A percentile compares a stretch with the other conserved stretches of the same genome.
phyloP scores from a whole-genome alignment of 2,329 filamentous ascomycete species.

The Alternaria conjuncta region DNA sequence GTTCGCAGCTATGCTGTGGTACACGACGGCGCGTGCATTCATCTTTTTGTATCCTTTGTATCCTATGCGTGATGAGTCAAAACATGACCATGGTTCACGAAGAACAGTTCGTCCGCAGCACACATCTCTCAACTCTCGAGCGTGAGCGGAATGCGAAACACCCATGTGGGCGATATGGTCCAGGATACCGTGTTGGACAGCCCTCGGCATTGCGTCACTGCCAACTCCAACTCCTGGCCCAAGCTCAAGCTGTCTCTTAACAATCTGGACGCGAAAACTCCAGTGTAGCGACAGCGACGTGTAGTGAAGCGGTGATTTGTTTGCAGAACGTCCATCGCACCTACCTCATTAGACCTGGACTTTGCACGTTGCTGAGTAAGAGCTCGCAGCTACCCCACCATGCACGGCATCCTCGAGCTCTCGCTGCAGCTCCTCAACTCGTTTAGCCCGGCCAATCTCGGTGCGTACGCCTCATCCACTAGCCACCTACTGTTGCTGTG shows the following conservation, averaged over 20 bases:
- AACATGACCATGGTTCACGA: background rate
- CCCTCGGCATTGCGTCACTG: slow-evolving; percentile 9
- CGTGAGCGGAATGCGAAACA: background rate
- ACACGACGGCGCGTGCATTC: background rate
- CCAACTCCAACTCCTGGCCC: slow-evolving; percentile 3
- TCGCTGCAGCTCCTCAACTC: slow-evolving; percentile 34
- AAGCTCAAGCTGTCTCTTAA: slow-evolving; percentile 5
- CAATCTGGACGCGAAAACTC: background rate
- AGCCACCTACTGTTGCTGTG: background rate
- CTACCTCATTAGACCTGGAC: background rate
- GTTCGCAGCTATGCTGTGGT: background rate
- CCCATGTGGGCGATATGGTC: background rate
- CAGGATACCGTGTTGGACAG: slow-evolving; percentile 7
- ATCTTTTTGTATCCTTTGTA: background rate
- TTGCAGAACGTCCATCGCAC: background rate
- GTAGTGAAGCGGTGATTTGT: background rate
- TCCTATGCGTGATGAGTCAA: background rate
- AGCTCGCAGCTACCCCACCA: slow-evolving; percentile 18
- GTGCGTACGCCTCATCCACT: slow-evolving; percentile 14
- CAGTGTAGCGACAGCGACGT: background rate
- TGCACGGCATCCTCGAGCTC: slow-evolving; percentile 34
- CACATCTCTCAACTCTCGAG: background rate
- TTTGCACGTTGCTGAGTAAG: background rate
- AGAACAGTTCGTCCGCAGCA: background rate
- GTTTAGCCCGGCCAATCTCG: slow-evolving; percentile 20